phyloP scores from a whole-genome alignment of 2,329 filamentous ascomycete genomes.

The Phyllosticta capitalensis region DNA sequence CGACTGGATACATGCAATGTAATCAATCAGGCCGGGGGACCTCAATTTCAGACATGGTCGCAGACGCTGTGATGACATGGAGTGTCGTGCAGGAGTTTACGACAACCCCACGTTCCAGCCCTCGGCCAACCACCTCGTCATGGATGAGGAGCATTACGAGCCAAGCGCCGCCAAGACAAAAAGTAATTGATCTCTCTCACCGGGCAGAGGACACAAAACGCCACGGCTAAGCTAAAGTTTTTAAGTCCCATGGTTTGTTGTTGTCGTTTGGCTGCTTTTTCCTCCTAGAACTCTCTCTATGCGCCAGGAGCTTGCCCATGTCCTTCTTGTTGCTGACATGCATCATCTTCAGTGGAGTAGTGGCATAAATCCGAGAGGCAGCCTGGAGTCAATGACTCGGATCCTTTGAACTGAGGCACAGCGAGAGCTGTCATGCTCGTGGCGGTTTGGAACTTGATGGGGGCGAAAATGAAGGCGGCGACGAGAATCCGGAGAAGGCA shows the following conservation, averaged over 20 bases:
- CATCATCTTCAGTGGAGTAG: neutral
- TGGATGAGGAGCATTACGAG: neutral
- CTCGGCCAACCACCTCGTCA: neutral
- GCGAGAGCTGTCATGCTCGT: too few species aligned
- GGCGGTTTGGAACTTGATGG: too few species aligned
- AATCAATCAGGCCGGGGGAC: neutral
- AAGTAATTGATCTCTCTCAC: neutral
- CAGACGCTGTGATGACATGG: neutral
- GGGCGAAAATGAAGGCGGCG: too few species aligned
- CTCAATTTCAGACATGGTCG: neutral
- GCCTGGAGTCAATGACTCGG: neutral
- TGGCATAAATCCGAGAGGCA: neutral
- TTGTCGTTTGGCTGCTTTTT: neutral
- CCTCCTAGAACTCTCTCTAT: neutral
- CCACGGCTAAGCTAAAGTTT: neutral
- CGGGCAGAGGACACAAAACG: neutral
- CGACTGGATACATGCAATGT: neutral
- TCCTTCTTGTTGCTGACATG: neutral
- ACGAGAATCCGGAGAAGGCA: too few species aligned
- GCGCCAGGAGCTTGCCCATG: neutral
- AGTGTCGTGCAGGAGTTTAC: neutral
- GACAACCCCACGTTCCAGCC: neutral
- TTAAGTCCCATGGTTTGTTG: neutral
- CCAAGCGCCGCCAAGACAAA: neutral
- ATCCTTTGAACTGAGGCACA: too few species aligned